Evolutionary conservation across 1,284 basidiomycete species (phyloP).

Genomic region (Anthracocystis walkeri): DNA sequence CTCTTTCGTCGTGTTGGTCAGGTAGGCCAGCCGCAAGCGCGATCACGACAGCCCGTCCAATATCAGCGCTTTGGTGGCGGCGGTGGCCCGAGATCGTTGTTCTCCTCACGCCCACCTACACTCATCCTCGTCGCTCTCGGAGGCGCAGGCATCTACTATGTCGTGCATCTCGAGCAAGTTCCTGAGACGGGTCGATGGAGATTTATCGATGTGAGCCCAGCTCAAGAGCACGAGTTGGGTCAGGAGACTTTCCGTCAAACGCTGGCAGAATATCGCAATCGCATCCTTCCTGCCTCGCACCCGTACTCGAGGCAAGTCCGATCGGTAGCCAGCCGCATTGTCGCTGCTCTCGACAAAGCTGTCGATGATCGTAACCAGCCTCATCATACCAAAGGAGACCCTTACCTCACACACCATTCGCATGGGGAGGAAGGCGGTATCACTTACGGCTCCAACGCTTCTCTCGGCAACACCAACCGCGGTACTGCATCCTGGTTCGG

Average conservation of each 20-base stretch:
- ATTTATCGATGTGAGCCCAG: conserved; percentile 62
- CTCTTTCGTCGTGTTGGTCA: conserved; percentile 39
- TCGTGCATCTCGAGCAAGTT: conserved; percentile 64
- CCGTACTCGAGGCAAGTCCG: conserved; percentile 74
- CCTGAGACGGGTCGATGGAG: conserved; percentile 65
- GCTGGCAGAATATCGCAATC: conserved; percentile 74
- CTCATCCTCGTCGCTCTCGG: conserved; percentile 48
- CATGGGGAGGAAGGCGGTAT: conserved; percentile 48
- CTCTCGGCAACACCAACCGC: neutral
- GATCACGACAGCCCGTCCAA: conserved; percentile 12
- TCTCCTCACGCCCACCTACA: conserved; percentile 37
- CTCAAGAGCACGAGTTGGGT: conserved; percentile 68
- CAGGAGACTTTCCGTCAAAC: conserved; percentile 74
- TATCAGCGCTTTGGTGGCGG: conserved; percentile 45
- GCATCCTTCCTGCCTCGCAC: conserved; percentile 79
- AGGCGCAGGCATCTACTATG: conserved; percentile 61
- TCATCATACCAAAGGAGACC: conserved; percentile 40
- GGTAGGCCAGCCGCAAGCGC: conserved; percentile 10
- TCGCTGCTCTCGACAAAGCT: conserved; percentile 75
- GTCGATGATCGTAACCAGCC: conserved; percentile 70
- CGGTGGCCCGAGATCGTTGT: conserved; percentile 11
- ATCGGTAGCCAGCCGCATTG: conserved; percentile 78
- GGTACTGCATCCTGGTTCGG: conserved; percentile 19
- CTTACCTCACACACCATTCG: conserved; percentile 33
- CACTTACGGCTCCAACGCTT: conserved; percentile 29